Conservation (phyloP, 768 basidiomycete species). For the Suillus sp. region DNA sequence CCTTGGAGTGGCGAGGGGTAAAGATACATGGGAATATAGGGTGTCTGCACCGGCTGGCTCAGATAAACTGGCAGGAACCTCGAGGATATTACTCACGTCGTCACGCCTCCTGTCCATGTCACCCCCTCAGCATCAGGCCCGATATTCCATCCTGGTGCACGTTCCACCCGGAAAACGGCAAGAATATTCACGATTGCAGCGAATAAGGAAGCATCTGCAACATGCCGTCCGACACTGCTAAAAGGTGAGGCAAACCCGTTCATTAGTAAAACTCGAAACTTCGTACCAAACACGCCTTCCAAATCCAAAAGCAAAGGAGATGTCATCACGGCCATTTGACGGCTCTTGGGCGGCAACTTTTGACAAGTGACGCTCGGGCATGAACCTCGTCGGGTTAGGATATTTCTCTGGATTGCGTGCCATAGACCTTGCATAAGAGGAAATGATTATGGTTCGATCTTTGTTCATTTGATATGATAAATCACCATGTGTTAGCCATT, state of each 20-base stretch:
- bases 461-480: neutral
- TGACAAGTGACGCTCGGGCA: conserved; percentile 39
- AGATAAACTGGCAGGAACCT: neutral
- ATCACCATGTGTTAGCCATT: conserved; percentile 24
- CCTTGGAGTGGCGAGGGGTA: conserved; percentile 5
- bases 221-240: conserved; percentile 43
- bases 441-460: neutral
- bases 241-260: neutral
- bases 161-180: conserved; percentile 20
- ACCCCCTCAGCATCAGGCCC: conserved; percentile 25
- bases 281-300: conserved; percentile 41
- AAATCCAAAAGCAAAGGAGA: conserved; percentile 36
- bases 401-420: conserved; percentile 40
- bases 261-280: neutral
- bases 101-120: conserved; percentile 23
- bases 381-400: conserved; percentile 40
- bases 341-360: neutral
- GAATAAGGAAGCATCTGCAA: conserved; percentile 43
- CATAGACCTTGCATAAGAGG: conserved; percentile 30
- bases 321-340: conserved; percentile 11
- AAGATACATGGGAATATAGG: conserved; percentile 13
- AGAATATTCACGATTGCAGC: conserved; percentile 28
- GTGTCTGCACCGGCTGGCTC: conserved; percentile 4
- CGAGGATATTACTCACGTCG: conserved; percentile 23
- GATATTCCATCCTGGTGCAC: conserved; percentile 18